Base-by-base conservation (phyloP, 2,329 filamentous ascomycete genomes). In the Chrysoporthe austroafricana region DNA sequence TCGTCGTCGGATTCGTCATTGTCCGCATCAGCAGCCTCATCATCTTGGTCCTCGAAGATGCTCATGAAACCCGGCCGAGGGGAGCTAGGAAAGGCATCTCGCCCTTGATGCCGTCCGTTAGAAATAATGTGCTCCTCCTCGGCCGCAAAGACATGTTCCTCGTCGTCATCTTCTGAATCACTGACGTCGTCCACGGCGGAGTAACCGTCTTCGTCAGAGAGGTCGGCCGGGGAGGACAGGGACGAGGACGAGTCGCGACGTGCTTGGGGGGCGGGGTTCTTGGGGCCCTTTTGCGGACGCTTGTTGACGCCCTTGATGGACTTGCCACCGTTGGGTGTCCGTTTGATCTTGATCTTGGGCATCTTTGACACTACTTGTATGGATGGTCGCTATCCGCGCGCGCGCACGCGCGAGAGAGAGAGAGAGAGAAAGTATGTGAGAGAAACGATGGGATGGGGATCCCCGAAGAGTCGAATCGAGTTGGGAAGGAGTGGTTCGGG, bases 161-260 rank as follows among this genome's bases (percentile, higher is more conserved):
- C 90, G 77, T 95, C 92, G 71, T 93, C 90, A 70, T 94, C 86
- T 64, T 86, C 92, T 13, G 88, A 90, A 73, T 94, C 92, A 72
- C 87, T 92, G 69, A 96, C 90, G 62, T 93, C 88, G 75, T 95
- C 91, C 69, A 96, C 90, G 48, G 85, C 91, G 1, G 89, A 91
- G 77, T 94, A 93, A 66, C 88, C 90, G 64, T 85, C 88, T 62
- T 93, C 91, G 69, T 90, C 88, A 70, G 87, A 90, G 6, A 88
- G 80, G 73, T 87, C 80, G 66, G 86, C 78, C 1, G 86, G 86
- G 6, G 86, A 86, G 6, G 85, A 86, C 6, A 81, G 80, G 1
- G 86, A 86, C 11, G 86, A 86, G 6, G 85, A 86, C 42, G 85
- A 87, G 68, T 77, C 80, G 62, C 84, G 80, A 70, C 86, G 84